phyloP scores from a whole-genome alignment of 2,329 filamentous ascomycete genomes.

The Talaromyces verruculosus region DNA sequence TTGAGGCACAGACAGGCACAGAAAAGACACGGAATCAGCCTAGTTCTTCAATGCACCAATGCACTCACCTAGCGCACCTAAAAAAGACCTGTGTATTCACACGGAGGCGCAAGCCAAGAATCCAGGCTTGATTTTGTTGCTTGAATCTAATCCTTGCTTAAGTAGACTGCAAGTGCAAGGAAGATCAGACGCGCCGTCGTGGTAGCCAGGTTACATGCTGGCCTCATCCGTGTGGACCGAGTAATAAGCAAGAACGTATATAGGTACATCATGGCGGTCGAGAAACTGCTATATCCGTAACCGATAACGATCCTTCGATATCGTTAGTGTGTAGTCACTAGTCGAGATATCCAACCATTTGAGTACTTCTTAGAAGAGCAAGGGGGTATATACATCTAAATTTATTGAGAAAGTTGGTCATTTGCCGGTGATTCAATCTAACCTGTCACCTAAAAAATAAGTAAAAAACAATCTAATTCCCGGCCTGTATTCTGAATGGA shows the following conservation, averaged over 20 bases:
- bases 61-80: not conserved
- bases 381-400: not conserved
- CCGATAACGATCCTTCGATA: not conserved
- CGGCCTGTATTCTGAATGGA: not conserved
- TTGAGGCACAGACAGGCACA: not conserved
- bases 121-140: not conserved
- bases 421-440: not conserved
- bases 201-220: not conserved
- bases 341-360: not conserved
- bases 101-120: not conserved
- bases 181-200: not conserved
- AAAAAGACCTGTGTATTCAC: not conserved
- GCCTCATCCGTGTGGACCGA: conserved; percentile 1
- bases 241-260: not conserved
- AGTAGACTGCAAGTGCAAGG: not conserved
- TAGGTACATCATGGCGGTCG: not conserved
- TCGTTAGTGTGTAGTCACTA: not conserved
- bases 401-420: not conserved
- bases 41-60: not conserved
- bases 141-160: not conserved
- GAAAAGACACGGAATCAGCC: not conserved
- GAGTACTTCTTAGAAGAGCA: not conserved
- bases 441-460: not conserved
- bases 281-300: not conserved
- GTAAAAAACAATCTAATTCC: not conserved